Base-by-base conservation (phyloP, 179 eudicot species). In the Corrigiola litoralis region DNA sequence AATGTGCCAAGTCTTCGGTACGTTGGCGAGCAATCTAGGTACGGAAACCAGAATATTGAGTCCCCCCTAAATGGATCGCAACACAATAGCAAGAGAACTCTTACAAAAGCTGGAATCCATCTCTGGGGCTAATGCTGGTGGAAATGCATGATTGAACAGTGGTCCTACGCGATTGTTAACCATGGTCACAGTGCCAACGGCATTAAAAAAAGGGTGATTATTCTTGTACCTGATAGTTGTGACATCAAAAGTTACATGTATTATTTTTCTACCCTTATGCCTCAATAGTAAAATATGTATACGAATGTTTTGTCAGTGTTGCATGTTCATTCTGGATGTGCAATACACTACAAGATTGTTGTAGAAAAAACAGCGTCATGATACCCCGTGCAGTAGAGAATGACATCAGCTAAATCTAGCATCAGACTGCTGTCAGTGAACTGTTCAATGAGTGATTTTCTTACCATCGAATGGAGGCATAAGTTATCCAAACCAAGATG, bases 321-420 rank as follows among this genome's bases (percentile, higher is more conserved):
- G n/a, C n/a, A n/a, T n/a, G n/a, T n/a, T n/a, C 27, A 18, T 16
- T 50, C 18, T 54, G 31, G 37, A 5, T 14, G 12, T 16, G 60
- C 60, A 29, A 52, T 10, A n/a, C 18, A 42, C 1, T 13, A 17
- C 6, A 7, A 34, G 37, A 16, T 13, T 2, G 27, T 10, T 29
- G 16, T 7, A 1, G 12, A 4, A 14, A 33, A 58, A 11, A 16
- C 21, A 41, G 4, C 60, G 5, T 4, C 28, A 69, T 14, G 12
- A 37, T 81, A 87, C 96, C 99, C 99, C 0, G 99, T 90, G 76
- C 99, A 94, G 58, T 94, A 87, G 24, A 94, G 78, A 55, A 90
- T 88, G 53, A 82, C 73, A 72, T 88, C 85, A 24, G 92, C 96
- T n/a, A n/a, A 71, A 17, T 16, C 46, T 66, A 68, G 87, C 96